Percentiles rank a stretch among this genome's conserved stretches.
These are phyloP conservation scores for grape (Vitis vinifera) DNA, from an alignment of 164 flowering plant genomes.

Conservation along the genomic window DNA sequence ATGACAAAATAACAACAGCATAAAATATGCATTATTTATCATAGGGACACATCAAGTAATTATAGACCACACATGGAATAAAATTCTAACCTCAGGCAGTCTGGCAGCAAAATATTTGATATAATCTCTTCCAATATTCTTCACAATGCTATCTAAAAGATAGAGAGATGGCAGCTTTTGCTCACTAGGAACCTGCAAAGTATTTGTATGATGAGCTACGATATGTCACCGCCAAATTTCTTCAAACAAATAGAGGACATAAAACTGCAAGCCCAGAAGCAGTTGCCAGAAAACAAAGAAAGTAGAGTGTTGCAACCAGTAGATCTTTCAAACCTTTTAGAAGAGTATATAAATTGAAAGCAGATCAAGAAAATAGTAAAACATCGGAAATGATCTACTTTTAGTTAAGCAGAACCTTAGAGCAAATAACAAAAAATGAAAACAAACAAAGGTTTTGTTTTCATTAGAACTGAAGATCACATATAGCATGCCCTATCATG, in stretches of 20 bases:
- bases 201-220: conserved; percentile 24
- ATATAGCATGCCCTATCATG: background rate
- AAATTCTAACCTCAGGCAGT: conserved; percentile 84
- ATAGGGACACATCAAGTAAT: background rate
- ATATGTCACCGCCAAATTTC: conserved; percentile 1
- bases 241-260: background rate
- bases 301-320: background rate
- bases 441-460: background rate
- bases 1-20: background rate
- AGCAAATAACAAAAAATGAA: background rate
- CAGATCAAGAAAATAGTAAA: background rate
- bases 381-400: background rate
- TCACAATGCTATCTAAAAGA: conserved; percentile 97
- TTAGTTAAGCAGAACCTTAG: background rate
- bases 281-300: background rate
- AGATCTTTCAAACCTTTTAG: background rate
- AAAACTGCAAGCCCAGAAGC: conserved; percentile 3
- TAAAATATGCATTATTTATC: background rate
- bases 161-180: conserved; percentile 96
- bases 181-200: conserved; percentile 88
- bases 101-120: conserved; percentile 79
- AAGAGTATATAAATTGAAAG: background rate
- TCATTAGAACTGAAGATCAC: background rate
- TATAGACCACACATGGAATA: background rate
- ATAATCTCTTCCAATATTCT: conserved; percentile 95